These are phyloP conservation scores for Cutaneotrichosporon sp. DNA, from an alignment of 1,284 basidiomycete species.

Conservation along the genomic window DNA sequence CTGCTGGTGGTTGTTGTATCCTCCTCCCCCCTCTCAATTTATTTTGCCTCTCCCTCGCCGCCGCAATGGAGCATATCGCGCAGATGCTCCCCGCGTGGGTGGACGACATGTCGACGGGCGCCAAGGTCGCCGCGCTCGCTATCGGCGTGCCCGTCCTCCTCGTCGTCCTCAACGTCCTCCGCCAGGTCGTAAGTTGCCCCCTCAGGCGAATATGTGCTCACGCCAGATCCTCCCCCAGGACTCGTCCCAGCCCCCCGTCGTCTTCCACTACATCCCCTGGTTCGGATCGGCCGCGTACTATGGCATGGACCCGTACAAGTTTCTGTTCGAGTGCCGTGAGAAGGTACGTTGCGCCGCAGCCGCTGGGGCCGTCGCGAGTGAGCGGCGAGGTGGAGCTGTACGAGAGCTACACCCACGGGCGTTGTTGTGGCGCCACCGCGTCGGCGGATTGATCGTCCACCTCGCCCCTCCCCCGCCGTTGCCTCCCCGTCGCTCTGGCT, in stretches of 20 bases:
- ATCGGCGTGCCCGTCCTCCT: conserved; percentile 40
- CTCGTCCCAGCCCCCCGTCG: conserved; percentile 62
- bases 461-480: too few species aligned
- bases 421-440: too few species aligned
- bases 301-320: conserved; percentile 72
- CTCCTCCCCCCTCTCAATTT: background rate
- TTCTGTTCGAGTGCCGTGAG: conserved; percentile 67
- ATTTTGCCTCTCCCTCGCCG: background rate
- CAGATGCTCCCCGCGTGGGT: conserved; percentile 53
- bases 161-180: conserved; percentile 58
- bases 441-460: too few species aligned
- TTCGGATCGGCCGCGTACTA: conserved; percentile 71
- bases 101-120: conserved; percentile 9
- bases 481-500: background rate
- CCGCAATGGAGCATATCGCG: conserved; percentile 35
- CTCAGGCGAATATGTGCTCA: conserved; percentile 3
- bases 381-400: background rate
- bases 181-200: conserved; percentile 55
- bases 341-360: conserved; percentile 64
- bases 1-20: background rate
- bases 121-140: conserved; percentile 33
- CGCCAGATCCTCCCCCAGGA: conserved; percentile 56
- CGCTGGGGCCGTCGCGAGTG: background rate
- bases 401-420: too few species aligned
- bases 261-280: conserved; percentile 72